Percentiles rank a stretch among this genome's conserved stretches.
These are phyloP conservation scores for Diaporthe citri DNA, from an alignment of 2,329 filamentous ascomycete species.

Conservation along the genomic window DNA sequence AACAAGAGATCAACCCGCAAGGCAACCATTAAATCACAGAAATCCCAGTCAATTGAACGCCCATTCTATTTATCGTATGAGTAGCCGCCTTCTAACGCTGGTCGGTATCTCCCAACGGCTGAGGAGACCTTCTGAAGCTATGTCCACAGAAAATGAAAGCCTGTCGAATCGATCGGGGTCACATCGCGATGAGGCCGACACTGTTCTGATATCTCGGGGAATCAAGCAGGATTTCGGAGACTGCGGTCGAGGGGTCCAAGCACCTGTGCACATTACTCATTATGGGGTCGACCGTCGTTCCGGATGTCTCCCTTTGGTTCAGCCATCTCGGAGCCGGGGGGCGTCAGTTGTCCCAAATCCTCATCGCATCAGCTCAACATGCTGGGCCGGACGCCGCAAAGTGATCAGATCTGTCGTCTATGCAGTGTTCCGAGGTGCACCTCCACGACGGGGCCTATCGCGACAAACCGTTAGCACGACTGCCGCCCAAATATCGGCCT, in stretches of 20 bases:
- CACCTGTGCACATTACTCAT: slow-evolving; percentile 24
- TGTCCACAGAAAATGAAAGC: slow-evolving; percentile 14
- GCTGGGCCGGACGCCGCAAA: not conserved
- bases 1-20: no score
- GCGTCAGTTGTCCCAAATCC: not conserved
- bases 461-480: not conserved
- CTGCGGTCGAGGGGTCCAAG: not conserved
- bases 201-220: not conserved
- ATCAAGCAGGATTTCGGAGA: not conserved
- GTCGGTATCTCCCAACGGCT: not conserved
- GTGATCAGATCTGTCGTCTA: not conserved
- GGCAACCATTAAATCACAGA: not conserved
- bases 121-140: slow-evolving; percentile 15
- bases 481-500: no score
- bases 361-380: not conserved
- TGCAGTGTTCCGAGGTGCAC: slow-evolving; percentile 34
- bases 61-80: slow-evolving; percentile 3
- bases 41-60: slow-evolving; percentile 8
- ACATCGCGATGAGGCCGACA: slow-evolving; percentile 19
- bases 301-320: not conserved
- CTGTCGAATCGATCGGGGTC: not conserved
- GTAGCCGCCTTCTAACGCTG: not conserved
- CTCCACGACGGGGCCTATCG: slow-evolving; percentile 35
- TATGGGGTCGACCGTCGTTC: slow-evolving; percentile 17
- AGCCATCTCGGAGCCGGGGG: no score